Base-by-base conservation (phyloP, 2,329 filamentous ascomycete species). In the Botrytis fragariae region DNA sequence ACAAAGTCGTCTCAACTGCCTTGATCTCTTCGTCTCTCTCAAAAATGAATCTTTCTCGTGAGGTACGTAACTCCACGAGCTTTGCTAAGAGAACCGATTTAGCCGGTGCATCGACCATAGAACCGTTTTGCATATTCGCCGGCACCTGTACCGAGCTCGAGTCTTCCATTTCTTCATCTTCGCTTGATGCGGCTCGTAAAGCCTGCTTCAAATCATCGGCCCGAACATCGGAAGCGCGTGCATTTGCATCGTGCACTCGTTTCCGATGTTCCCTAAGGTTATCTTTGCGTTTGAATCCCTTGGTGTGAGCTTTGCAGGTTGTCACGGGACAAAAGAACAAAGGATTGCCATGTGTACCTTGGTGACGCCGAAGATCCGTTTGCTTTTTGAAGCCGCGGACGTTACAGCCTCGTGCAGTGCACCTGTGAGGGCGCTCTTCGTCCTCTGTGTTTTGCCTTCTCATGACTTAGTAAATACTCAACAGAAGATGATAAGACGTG, bases 11-110 rank as follows among this genome's bases (percentile, higher is more conserved):
- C 29, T 65, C 42, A 6, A 65, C 29, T 3, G 63, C 63, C n/a
- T 22, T 25, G 12, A 65, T 48, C 18, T 64, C 18, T 7, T 4
- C 42, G 16, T 64, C 61, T 63, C 32, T 44, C 18, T 44, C 25
- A 4, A 2, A 14, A 1, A 29, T 16, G 0, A 7, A 20, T 8
- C 10, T 64, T 12, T 9, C 6, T 10, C 42, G n/a, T 20, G 4
- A 45, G 5, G 42, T 5, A 3, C 5, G 18, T 35, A 45, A 22
- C 10, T 51, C 44, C 22, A 2, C 32, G 22, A 67, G 63, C 22
- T 48, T 37, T 18, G 14, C 22, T 18, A 51, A 14, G 4, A 48
- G 6, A 18, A 48, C 45, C 5, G 35, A 37, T 37, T 37, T 37
- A 37, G 35, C 35, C 35, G 35, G 35, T 37, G 35, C 5, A 37